Base-by-base conservation (phyloP, 495 filamentous ascomycete genomes). In the Aspergillus biplanus region DNA sequence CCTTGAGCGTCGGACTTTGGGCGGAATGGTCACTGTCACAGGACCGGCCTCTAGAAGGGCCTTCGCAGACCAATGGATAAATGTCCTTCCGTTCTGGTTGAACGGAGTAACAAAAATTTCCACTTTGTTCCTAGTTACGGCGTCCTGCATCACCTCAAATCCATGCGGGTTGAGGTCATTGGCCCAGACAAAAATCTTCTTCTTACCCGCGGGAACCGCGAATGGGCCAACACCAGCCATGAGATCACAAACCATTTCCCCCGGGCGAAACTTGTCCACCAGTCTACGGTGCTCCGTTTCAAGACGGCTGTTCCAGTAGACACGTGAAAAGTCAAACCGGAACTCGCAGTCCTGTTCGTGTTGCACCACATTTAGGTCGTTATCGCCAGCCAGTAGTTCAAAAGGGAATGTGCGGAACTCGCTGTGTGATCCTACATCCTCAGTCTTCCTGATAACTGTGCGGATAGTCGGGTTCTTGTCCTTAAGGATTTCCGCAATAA, bases 211-310 rank as follows among this genome's bases (percentile, higher is more conserved):
- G 0, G 95, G 95, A 3, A 98, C 80, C 33, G 93, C 93, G 73
- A 99, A 99, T 1, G 95, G 95, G 1, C 95, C 95, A 48, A 99
- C 91, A 35, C 95, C 95, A 8, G 94, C 93, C 95, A 99, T 99
- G 62, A 97, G 91, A 73, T 99, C 95, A 79, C 89, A 92, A 7
- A 98, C 90, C 31, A 93, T 92, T 65, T 97, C 91, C 27, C 95
- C 92, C 1, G 86, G 84, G 46, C 84, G 77, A 78, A 98, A 99
- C 58, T 89, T 79, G 50, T 85, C 78, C 60, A 96, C 85, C 9
- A 99, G 78, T 3, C 95, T 83, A 50, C 86, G 84, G 72, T 99
- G 95, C 73, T 99, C 95, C 11, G 87, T 90, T 62, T 93, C 87
- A 11, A 99, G 82, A 60, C 93, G 85, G 65, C 85, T 90, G 76